Evolutionary conservation across 1,284 basidiomycete genomes (phyloP).

Genomic region (Trichosporon sp.): DNA sequence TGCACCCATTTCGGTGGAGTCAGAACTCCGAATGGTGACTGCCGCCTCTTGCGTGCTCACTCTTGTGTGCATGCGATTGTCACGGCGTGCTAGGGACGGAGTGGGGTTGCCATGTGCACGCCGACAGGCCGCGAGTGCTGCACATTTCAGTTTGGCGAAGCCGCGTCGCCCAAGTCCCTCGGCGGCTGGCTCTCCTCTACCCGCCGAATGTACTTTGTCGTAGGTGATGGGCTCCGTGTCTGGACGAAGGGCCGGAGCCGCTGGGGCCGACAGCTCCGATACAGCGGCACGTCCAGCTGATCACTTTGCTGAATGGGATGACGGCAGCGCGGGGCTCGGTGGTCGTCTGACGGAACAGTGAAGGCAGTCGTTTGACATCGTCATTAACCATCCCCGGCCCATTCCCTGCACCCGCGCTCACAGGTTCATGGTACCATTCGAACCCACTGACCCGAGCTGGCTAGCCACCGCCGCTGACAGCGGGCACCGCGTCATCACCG

Average conservation of each 20-base stretch:
- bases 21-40: no score
- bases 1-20: no score
- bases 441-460: neutral
- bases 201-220: neutral
- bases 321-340: neutral
- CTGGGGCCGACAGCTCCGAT: neutral
- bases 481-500: neutral
- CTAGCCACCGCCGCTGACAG: neutral
- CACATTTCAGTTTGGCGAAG: neutral
- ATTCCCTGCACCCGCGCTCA: no score
- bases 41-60: no score
- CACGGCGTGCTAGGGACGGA: no score
- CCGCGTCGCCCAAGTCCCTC: neutral
- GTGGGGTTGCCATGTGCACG: neutral
- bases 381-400: no score
- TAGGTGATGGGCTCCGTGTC: neutral
- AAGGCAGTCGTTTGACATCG: neutral
- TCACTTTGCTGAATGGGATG: neutral
- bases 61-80: no score
- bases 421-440: neutral
- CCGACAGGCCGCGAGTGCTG: neutral
- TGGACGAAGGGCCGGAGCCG: neutral
- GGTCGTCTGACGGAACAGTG: neutral
- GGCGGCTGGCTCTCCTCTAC: neutral
- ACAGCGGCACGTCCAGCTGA: neutral